A percentile compares a stretch with the other conserved stretches of the same genome.
phyloP scores from a whole-genome alignment of 2,329 filamentous ascomycete species.

The Monilinia vaccinii-corymbosi region DNA sequence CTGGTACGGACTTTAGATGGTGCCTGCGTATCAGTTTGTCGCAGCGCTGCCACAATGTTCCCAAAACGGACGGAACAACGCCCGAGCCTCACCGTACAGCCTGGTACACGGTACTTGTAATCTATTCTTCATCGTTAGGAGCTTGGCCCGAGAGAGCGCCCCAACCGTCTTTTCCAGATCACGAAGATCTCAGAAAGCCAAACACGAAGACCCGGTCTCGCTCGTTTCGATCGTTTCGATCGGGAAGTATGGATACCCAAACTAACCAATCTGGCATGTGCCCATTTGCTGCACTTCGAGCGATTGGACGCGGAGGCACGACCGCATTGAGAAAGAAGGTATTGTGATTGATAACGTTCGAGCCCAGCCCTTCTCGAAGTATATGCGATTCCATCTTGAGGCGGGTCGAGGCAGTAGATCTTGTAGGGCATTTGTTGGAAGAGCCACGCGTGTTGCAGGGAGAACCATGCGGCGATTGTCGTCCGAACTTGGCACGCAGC shows the following conservation, averaged over 20 bases:
- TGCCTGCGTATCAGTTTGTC: background rate
- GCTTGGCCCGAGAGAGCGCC: background rate
- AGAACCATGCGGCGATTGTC: background rate
- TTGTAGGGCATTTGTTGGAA: constrained; percentile 2
- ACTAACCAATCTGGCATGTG: background rate
- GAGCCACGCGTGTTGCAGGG: background rate
- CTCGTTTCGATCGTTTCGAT: background rate
- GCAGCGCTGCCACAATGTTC: background rate
- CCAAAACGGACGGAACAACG: background rate
- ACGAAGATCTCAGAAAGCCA: background rate
- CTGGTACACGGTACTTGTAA: background rate
- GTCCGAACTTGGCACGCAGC: constrained; percentile 1
- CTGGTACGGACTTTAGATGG: background rate
- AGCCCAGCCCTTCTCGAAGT: constrained; percentile 3
- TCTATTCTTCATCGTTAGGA: background rate
- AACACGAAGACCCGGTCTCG: background rate
- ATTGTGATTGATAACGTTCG: background rate
- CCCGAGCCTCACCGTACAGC: background rate
- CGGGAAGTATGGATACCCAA: background rate
- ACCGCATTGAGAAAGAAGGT: background rate
- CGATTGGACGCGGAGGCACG: background rate
- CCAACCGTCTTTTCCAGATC: background rate
- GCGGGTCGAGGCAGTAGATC: constrained; percentile 3
- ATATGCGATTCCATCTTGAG: background rate
- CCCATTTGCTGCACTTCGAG: background rate